Base-by-base conservation (phyloP, 176 grass and related monocot species). In the Lolium rigidum region DNA sequence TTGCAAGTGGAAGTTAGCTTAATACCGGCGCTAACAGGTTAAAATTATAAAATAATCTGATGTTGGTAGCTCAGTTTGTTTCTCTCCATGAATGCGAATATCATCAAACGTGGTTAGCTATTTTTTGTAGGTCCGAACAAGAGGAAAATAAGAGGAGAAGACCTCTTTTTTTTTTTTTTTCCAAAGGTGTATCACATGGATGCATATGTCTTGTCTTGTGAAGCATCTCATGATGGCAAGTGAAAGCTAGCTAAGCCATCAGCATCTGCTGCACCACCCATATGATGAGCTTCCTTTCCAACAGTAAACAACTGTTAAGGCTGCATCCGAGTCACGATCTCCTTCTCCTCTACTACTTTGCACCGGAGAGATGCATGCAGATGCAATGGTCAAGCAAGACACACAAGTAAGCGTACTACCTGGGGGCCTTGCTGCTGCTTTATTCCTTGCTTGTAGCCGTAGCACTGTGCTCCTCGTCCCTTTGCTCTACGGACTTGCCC, bases 371-470 rank as follows among this genome's bases (percentile, higher is more conserved):
- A 22, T 9, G 18, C 55, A 84, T 48, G 69, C 56, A 54, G 22
- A 25, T 76, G 88, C 50, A 54, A 50, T 80, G 39, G 70, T 9
- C 72, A 64, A 35, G 82, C 25, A 20, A 56, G 37, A 66, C 60
- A 65, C 82, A 80, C 65, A 64, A 68, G 59, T 80, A 51, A 46
- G 43, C 49, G 71, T 58, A 49, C 55, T 17, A 71, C 62, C 61
- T 56, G 79, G 76, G 67, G 82, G 7, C 77, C 24, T 80, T 76
- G 77, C 11, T 35, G 22, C 70, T 84, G 51, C 85, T 91, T 91
- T 84, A 87, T 91, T 91, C 89, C 81, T 91, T 91, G 85, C 89
- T 87, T 90, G 85, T 76, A 84, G 58, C 14, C 38, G 10, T 59
- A 26, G 25, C 85, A 69, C 75, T 74, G 58, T 83, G 89, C 57